Evolutionary conservation across 2,329 filamentous ascomycete species (phyloP).

Genomic region (Cercospora sp.): DNA sequence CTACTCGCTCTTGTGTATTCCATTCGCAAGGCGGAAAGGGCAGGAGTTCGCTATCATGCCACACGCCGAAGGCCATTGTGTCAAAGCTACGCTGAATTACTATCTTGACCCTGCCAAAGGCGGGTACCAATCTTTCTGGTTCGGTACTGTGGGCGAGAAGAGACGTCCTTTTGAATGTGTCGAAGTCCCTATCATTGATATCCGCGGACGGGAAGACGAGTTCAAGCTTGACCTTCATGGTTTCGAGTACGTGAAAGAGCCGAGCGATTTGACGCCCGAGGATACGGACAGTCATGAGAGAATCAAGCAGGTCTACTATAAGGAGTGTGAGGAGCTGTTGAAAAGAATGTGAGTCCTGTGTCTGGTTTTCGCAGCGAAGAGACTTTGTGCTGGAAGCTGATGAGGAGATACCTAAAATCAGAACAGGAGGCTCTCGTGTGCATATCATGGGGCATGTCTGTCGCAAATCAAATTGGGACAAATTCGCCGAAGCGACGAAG

Average conservation of each 20-base stretch:
- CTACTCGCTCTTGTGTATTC: not conserved
- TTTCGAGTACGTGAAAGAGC: slow-evolving; percentile 30
- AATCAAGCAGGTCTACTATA: slow-evolving; percentile 14
- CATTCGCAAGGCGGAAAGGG: not conserved
- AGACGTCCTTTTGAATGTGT: slow-evolving; percentile 20
- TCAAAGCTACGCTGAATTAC: slow-evolving; percentile 18
- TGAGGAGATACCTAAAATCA: not conserved
- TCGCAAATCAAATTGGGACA: slow-evolving; percentile 12
- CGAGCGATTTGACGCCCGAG: not conserved
- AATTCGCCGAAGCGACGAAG: slow-evolving; percentile 7
- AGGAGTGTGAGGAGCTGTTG: slow-evolving; percentile 14
- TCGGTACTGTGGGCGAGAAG: slow-evolving; percentile 17
- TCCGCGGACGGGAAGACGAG: slow-evolving; percentile 37
- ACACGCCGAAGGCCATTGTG: not conserved
- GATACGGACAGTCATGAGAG: slow-evolving; percentile 5
- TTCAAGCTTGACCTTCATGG: slow-evolving; percentile 19
- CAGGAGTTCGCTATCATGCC: not conserved
- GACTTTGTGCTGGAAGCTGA: not conserved
- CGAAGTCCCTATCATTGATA: slow-evolving; percentile 43
- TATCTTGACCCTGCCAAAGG: slow-evolving; percentile 21
- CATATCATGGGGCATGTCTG: slow-evolving; percentile 16
- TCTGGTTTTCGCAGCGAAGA: not conserved
- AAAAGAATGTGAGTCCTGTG: slow-evolving; percentile 8
- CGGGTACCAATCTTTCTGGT: slow-evolving; percentile 13
- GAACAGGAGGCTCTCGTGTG: slow-evolving; percentile 9